Evolutionary conservation across 352 stramenopile genomes (phyloP), one percentile per base, ranked within the genome.

Genomic region (Aphanomyces euteiches): DNA sequence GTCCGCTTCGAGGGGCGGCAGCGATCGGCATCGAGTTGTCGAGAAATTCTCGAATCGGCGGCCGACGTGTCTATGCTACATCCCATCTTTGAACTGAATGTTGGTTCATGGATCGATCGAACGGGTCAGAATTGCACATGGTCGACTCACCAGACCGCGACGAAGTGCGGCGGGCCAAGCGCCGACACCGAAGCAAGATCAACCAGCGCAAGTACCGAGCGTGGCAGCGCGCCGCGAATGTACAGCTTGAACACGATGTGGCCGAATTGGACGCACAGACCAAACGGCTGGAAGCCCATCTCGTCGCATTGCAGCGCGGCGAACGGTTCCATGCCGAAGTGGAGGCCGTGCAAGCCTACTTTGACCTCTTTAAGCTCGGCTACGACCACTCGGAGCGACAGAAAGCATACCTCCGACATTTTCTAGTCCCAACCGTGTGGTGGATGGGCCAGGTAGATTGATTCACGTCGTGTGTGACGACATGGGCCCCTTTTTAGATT

Each of bases 161-260:
- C 34, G 54, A 61, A 39, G 54, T 37, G 15, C 19, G 21, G 54
- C 13, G 15, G 6, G 54, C 13, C 0, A 37, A 37, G 5, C 54
- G 54, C 37, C 54, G 54, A 7, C 13, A 40, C n/a, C 54, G 54
- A 61, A 61, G 54, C 34, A 61, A 39, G 54, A 61, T 61, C 54
- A 61, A 39, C n/a, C 54, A 61, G 34, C 54, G 54, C 54, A 40
- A 40, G 54, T 61, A 61, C 54, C 54, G 54, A 28, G 54, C 21
- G 36, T 39, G 54, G 54, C 13, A 37, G 21, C 13, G 21, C n/a
- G 28, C 54, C 7, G 13, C 54, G 28, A 37, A 61, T 37, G 43
- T 19, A 19, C 54, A 61, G 54, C 54, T 61, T 37, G 17, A 61
- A 5, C 15, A 61, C 54, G 54, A 61, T 17, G 54, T 61, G 15